Evolutionary conservation across 2,329 filamentous ascomycete species (phyloP).

Genomic region (Chaetothyriales sp.): DNA sequence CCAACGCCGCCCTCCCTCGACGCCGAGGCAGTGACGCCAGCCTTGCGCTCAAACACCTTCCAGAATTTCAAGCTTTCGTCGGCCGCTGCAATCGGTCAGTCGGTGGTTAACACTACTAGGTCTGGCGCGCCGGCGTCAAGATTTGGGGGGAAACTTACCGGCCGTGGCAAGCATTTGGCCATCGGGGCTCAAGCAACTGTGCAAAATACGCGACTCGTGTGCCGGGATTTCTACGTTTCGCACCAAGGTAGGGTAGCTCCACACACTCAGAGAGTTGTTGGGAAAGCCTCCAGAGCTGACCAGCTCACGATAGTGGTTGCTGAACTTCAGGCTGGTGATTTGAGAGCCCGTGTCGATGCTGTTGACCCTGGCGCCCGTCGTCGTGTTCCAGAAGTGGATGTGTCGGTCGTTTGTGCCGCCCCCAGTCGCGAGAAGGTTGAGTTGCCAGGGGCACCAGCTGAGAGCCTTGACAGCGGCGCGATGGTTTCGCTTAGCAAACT

Average conservation of each 20-base stretch:
- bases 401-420: constrained; percentile 93
- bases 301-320: constrained; percentile 92
- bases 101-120: too few relatives aligned
- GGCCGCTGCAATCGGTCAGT: constrained; percentile 45
- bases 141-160: constrained; percentile 37
- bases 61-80: constrained; percentile 99
- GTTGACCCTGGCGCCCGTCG: constrained; percentile 92
- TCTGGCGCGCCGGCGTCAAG: not conserved
- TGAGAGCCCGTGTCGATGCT: constrained; percentile 97
- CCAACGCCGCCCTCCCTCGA: constrained; percentile 53
- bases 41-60: constrained; percentile 99
- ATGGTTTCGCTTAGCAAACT: constrained; percentile 99
- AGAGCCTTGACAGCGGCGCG: constrained; percentile 97
- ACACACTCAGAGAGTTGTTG: constrained; percentile 98
- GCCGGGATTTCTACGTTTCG: constrained; percentile 97
- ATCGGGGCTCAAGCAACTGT: constrained; percentile 93
- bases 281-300: constrained; percentile 95
- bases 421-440: constrained; percentile 89
- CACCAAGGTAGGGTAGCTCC: constrained; percentile 94
- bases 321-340: constrained; percentile 93
- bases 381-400: constrained; percentile 99
- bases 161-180: constrained; percentile 96
- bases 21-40: constrained; percentile 52
- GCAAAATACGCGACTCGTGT: constrained; percentile 89
- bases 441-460: constrained; percentile 97